Conservation (phyloP, 2,329 filamentous ascomycete species). For the Ceratocystis harringtonii region DNA sequence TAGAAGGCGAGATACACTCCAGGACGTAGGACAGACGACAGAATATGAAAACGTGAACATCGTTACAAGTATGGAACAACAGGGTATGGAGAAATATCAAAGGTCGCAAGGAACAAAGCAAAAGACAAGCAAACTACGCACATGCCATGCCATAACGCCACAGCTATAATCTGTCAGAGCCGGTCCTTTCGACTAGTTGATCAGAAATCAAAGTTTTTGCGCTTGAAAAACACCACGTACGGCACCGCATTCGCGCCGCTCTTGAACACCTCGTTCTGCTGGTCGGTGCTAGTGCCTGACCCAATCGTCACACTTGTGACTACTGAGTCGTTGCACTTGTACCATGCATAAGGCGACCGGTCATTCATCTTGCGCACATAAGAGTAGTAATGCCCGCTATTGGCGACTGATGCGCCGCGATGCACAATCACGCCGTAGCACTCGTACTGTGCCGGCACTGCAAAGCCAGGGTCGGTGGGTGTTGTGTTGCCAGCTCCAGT, state of each 20-base stretch:
- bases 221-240: slow-evolving; percentile 34
- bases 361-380: slow-evolving; percentile 41
- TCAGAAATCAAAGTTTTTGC: slow-evolving; percentile 23
- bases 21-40: no score
- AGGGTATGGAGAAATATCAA: slow-evolving; percentile 5
- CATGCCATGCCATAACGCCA: neutral
- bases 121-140: neutral
- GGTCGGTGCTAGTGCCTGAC: slow-evolving; percentile 24
- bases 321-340: slow-evolving; percentile 33
- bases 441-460: slow-evolving; percentile 50
- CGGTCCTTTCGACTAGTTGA: neutral
- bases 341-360: slow-evolving; percentile 29
- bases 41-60: neutral
- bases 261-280: slow-evolving; percentile 28
- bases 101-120: neutral
- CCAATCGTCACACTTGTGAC: slow-evolving; percentile 31
- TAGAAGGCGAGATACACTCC: neutral
- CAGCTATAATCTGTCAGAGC: neutral
- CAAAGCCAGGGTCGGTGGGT: slow-evolving; percentile 29
- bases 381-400: slow-evolving; percentile 62
- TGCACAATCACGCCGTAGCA: slow-evolving; percentile 77
- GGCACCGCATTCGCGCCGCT: slow-evolving; percentile 26
- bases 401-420: slow-evolving; percentile 47
- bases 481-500: slow-evolving; percentile 15
- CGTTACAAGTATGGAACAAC: neutral